These are phyloP conservation scores for Bertia moriformis DNA, from an alignment of 2,329 filamentous ascomycete genomes.

Conservation along the genomic window DNA sequence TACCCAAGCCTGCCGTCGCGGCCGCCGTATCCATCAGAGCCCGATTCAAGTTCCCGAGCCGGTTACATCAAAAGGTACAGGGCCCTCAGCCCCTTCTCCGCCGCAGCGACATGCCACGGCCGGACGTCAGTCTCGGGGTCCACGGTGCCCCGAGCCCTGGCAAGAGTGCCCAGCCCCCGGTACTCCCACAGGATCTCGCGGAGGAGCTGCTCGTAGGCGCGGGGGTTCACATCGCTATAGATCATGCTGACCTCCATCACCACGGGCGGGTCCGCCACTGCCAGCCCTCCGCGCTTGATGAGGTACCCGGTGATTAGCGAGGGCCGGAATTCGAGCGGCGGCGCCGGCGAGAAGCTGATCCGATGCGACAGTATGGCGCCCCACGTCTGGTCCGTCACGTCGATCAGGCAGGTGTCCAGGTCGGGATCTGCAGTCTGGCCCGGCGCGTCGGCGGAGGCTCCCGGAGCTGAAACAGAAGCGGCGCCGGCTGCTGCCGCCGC, in stretches of 20 bases:
- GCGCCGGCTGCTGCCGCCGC: slow-evolving; percentile 33
- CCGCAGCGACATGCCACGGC: slow-evolving; percentile 66
- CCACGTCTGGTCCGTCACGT: slow-evolving; percentile 64
- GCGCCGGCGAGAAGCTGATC: slow-evolving; percentile 41
- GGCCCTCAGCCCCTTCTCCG: slow-evolving; percentile 51
- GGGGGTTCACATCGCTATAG: slow-evolving; percentile 34
- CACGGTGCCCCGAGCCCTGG: slow-evolving; percentile 48
- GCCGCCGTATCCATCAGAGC: no score
- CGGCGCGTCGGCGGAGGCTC: slow-evolving; percentile 27
- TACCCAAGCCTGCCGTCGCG: no score
- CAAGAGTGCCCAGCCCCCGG: slow-evolving; percentile 53
- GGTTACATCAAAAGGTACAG: slow-evolving; percentile 54
- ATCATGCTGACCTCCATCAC: slow-evolving; percentile 52
- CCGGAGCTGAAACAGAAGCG: slow-evolving; percentile 17
- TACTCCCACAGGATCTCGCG: slow-evolving; percentile 60
- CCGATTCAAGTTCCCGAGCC: no score
- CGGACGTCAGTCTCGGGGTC: slow-evolving; percentile 44
- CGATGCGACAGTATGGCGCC: slow-evolving; percentile 56
- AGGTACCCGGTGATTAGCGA: slow-evolving; percentile 51
- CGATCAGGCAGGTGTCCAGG: slow-evolving; percentile 54
- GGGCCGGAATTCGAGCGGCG: slow-evolving; percentile 37
- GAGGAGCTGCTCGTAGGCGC: slow-evolving; percentile 47
- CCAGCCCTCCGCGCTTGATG: slow-evolving; percentile 43
- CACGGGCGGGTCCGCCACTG: slow-evolving; percentile 39
- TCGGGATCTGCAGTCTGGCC: slow-evolving; percentile 34